A percentile compares a stretch with the other conserved stretches of the same genome.
Conservation (phyloP, 495 filamentous ascomycete genomes). For the Aspergillus bertholletiae region DNA sequence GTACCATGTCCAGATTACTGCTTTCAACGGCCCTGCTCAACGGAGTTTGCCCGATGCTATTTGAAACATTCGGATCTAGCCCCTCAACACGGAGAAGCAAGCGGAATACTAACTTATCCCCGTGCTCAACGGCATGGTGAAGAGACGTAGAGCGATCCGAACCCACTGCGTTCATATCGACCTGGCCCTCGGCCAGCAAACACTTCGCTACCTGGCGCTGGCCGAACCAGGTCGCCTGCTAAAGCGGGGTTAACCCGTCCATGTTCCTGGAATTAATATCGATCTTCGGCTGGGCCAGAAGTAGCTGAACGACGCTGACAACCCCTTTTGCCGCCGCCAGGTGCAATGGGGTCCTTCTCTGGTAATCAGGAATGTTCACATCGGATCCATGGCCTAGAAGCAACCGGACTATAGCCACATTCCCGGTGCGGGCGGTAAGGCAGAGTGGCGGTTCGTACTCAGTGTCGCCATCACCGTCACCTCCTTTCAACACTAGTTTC, state of each 20-base stretch:
- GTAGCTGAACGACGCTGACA: not conserved
- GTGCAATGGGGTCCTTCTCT: not conserved
- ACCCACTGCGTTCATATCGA: too few species aligned
- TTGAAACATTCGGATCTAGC: not conserved
- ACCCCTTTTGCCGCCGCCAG: not conserved
- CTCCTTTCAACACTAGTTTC: not conserved
- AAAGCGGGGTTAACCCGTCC: not conserved
- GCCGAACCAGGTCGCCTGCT: not conserved
- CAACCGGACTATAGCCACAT: not conserved
- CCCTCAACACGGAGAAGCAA: not conserved
- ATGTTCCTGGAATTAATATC: not conserved
- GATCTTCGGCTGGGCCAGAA: not conserved
- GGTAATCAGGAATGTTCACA: not conserved
- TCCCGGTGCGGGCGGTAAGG: not conserved
- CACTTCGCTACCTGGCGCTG: too few species aligned
- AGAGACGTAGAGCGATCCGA: not conserved
- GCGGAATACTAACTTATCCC: not conserved
- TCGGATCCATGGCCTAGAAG: not conserved
- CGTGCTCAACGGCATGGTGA: not conserved
- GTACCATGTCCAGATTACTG: not conserved
- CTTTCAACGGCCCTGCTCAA: not conserved
- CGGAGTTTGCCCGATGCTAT: not conserved
- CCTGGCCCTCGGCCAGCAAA: too few species aligned
- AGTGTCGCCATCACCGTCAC: not conserved
- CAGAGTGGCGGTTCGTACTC: not conserved